Evolutionary conservation across 257 asterid species (phyloP).

Genomic region (Rehmannia glutinosa): DNA sequence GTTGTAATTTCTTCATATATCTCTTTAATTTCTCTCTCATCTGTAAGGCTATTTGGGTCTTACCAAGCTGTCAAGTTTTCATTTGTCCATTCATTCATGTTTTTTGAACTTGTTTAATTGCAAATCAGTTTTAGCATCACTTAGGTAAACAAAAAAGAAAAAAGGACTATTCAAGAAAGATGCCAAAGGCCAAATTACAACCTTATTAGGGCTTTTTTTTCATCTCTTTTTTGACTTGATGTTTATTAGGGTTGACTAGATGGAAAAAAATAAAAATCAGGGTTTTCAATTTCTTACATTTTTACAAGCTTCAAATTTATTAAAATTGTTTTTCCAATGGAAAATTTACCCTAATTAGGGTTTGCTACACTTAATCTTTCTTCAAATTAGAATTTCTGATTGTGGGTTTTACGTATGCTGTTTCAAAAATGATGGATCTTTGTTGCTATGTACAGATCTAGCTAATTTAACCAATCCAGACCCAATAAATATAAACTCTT

Average conservation of each 20-base stretch:
- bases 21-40: slow-evolving; percentile 21
- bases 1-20: slow-evolving; percentile 13
- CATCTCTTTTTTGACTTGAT: neutral
- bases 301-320: neutral
- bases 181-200: slow-evolving; percentile 25
- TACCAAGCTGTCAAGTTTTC: slow-evolving; percentile 47
- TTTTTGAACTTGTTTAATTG: slow-evolving; percentile 25
- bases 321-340: neutral
- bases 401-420: too few relatives aligned
- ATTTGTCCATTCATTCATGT: slow-evolving; percentile 32
- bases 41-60: slow-evolving; percentile 20
- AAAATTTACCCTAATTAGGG: slow-evolving; percentile 44
- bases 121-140: slow-evolving; percentile 22
- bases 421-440: neutral
- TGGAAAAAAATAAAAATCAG: neutral
- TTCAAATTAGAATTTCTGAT: too few relatives aligned
- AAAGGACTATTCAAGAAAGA: slow-evolving; percentile 27
- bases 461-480: neutral
- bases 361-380: slow-evolving; percentile 6
- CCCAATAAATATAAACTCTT: neutral
- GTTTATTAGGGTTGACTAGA: neutral
- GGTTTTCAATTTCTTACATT: neutral
- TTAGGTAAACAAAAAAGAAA: slow-evolving; percentile 19
- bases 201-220: slow-evolving; percentile 26
- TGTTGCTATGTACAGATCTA: neutral